Base-by-base conservation (phyloP, 495 filamentous ascomycete genomes). In the Tuber microsphaerosporum region DNA sequence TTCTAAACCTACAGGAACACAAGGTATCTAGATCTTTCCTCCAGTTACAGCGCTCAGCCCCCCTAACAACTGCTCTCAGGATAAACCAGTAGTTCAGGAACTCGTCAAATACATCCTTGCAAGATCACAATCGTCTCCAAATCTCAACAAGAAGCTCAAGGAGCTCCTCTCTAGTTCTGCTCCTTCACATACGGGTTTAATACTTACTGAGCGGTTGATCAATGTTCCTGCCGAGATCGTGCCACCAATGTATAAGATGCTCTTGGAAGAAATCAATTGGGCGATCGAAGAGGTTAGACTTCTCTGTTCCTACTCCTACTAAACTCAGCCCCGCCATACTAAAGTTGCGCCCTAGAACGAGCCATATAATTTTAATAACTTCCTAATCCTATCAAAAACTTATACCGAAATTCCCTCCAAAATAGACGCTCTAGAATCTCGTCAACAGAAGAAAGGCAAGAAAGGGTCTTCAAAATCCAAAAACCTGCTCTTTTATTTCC, bases 231-330 rank as follows among this genome's bases (percentile, higher is more conserved):
- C 92, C 41, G 92, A 97, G 84, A 89, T 97, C 71, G 88, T 94
- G 34, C 95, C 96, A 46, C 94, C 96, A 16, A 94, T 99, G 93
- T 98, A 97, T 88, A 90, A 87, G 77, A 97, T 97, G 93, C 88
- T 99, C 48, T 86, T 92, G 51, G 94, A 97, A 83, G 96, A 99
- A 87, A 92, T 98, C 75, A 86, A 90, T 77, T 94, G 91, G 86
- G 96, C 96, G 5, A 84, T 96, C 8, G 90, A 95, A 80, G 94
- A 97, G 78, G 76, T 78, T 65, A 34, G 26, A 16, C 56, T 34
- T 16, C 14, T 65, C 14, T 65, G 34, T 45, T 42, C 17, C 26
- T 34, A 6, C 61, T 71, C 19, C 73, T 37, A 3, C 41, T 31
- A 17, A 26, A 26, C 19, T 7, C 12, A 17, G 17, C 44, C 72